Evolutionary conservation across 2,329 filamentous ascomycete species (phyloP).

Genomic region (Didymella segeticola): DNA sequence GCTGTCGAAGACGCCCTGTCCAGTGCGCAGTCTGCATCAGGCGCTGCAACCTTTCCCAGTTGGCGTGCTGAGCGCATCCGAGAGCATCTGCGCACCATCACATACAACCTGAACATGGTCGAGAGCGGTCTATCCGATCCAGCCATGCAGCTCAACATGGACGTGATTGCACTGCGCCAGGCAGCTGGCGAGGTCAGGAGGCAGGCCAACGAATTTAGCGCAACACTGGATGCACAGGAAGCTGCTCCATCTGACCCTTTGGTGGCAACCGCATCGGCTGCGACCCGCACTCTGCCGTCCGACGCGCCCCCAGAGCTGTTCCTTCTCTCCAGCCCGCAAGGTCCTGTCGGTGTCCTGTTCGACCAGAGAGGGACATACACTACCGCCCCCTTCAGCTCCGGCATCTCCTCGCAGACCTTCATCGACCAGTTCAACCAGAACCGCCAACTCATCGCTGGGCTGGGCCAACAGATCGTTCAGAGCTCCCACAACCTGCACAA

Average conservation of each 20-base stretch:
- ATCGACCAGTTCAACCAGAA: slow-evolving; percentile 44
- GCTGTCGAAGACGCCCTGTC: slow-evolving; percentile 19
- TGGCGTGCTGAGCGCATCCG: slow-evolving; percentile 41
- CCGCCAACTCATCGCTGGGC: slow-evolving; percentile 38
- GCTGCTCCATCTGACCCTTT: slow-evolving; percentile 10
- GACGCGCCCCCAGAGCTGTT: slow-evolving; percentile 40
- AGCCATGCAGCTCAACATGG: slow-evolving; percentile 35
- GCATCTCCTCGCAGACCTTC: slow-evolving; percentile 40
- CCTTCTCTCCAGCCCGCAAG: slow-evolving; percentile 46
- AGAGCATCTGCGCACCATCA: slow-evolving; percentile 33
- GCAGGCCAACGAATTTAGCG: slow-evolving; percentile 33
- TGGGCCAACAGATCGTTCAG: slow-evolving; percentile 42
- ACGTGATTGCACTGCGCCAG: slow-evolving; percentile 40
- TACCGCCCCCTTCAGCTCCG: slow-evolving; percentile 38
- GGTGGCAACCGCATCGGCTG: slow-evolving; percentile 8
- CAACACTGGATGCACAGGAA: slow-evolving; percentile 27
- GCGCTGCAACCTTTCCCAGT: slow-evolving; percentile 23
- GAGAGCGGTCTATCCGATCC: slow-evolving; percentile 38
- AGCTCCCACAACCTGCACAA: slow-evolving; percentile 23
- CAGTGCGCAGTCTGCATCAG: slow-evolving; percentile 2
- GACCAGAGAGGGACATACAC: slow-evolving; percentile 46
- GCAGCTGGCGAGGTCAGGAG: slow-evolving; percentile 35
- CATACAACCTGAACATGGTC: slow-evolving; percentile 34
- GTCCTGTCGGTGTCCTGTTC: slow-evolving; percentile 46
- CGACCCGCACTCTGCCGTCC: slow-evolving; percentile 20